These are phyloP conservation scores for Fusarium coicis DNA, from an alignment of 2,329 filamentous ascomycete species.

Conservation along the genomic window DNA sequence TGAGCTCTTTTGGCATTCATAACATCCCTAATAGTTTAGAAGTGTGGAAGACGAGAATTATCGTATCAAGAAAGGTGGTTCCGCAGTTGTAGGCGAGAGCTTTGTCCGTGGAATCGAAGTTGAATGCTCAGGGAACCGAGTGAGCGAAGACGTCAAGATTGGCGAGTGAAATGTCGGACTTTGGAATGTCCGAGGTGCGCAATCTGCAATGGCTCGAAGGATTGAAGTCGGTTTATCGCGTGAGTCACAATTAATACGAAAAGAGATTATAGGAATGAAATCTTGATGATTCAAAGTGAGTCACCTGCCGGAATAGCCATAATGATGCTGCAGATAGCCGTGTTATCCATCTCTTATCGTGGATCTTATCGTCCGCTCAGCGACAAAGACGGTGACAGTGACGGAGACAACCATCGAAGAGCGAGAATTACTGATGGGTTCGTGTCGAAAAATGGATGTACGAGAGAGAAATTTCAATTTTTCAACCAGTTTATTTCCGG, in stretches of 20 bases:
- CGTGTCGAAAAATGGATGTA: no score
- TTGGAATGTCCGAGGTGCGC: slow-evolving; percentile 11
- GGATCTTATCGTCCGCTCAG: background rate
- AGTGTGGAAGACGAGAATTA: background rate
- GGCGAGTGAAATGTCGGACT: background rate
- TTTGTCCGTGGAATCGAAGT: background rate
- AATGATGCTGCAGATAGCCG: background rate
- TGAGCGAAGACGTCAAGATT: background rate
- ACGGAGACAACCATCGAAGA: background rate
- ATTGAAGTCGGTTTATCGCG: background rate
- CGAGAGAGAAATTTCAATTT: rapidly evolving
- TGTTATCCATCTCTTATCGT: background rate
- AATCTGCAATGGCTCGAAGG: background rate
- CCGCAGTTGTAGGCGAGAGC: no score
- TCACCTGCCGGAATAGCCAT: background rate
- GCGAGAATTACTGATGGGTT: rapidly evolving
- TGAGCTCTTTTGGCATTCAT: rapidly evolving
- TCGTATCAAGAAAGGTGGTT: background rate
- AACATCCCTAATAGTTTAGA: rapidly evolving
- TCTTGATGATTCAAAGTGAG: background rate
- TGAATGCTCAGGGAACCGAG: background rate
- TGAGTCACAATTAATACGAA: slow-evolving; percentile 5
- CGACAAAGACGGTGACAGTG: background rate
- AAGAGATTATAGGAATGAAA: background rate
- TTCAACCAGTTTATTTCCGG: rapidly evolving